Percentiles rank a stretch among this genome's conserved stretches.
These are phyloP conservation scores for Myxozyma vanderwaltii DNA, from an alignment of 805 yeast species.

Conservation along the genomic window DNA sequence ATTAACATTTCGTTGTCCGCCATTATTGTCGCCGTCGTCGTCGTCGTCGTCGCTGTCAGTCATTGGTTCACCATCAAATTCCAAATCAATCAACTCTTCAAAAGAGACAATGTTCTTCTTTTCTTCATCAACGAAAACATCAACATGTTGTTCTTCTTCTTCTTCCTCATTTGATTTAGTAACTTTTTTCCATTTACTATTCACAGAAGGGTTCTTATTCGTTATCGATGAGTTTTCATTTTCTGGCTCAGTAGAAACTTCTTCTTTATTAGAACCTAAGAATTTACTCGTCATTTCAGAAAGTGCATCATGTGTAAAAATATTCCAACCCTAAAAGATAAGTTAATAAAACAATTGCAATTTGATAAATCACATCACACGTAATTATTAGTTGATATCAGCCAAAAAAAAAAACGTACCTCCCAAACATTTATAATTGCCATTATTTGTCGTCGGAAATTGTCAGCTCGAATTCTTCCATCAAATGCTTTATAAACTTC, in stretches of 20 bases:
- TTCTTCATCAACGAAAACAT: too few relatives aligned
- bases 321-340: constrained; percentile 32
- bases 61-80: constrained; percentile 33
- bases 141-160: too few relatives aligned
- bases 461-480: constrained; percentile 33
- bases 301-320: constrained; percentile 26
- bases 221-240: background rate
- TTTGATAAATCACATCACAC: too few relatives aligned
- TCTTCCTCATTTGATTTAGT: background rate
- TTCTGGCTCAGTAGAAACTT: background rate
- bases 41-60: constrained; percentile 26
- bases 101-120: background rate
- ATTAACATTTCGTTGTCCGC: background rate
- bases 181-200: constrained; percentile 26
- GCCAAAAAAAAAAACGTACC: constrained; percentile 9
- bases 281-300: constrained; percentile 18
- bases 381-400: too few relatives aligned
- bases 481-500: constrained; percentile 22
- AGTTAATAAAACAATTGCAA: background rate
- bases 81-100: constrained; percentile 27
- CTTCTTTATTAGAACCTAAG: constrained; percentile 13
- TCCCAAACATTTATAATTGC: constrained; percentile 32
- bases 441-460: constrained; percentile 29
- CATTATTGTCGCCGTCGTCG: background rate
- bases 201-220: background rate